Evolutionary conservation across 176 grass and related monocot species (phyloP).

Genomic region (Poa annua): DNA sequence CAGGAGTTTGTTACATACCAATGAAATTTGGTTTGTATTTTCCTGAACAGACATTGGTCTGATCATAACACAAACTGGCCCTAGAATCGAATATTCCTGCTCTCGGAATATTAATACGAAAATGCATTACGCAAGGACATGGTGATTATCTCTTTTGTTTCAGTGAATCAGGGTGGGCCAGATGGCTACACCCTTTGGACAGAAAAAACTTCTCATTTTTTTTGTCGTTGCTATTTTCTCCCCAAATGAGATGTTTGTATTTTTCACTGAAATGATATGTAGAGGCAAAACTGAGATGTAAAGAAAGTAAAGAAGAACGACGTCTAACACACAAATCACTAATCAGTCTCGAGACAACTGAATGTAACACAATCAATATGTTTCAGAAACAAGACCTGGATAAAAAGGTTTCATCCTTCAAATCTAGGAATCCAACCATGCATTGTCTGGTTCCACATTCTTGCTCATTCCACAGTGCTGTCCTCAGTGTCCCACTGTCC

Average conservation of each 20-base stretch:
- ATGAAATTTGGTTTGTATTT: neutral
- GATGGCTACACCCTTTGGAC: neutral
- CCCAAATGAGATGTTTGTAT: neutral
- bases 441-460: conserved; percentile 35
- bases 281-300: neutral
- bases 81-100: conserved; percentile 16
- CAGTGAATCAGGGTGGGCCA: neutral
- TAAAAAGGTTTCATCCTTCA: conserved; percentile 21
- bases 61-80: neutral
- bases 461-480: conserved; percentile 32
- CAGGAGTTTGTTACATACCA: neutral
- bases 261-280: neutral
- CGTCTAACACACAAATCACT: neutral
- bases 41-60: neutral
- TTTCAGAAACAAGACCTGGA: conserved; percentile 36
- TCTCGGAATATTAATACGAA: neutral
- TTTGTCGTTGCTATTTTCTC: neutral
- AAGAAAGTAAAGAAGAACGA: neutral
- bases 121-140: neutral
- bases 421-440: conserved; percentile 30
- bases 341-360: neutral
- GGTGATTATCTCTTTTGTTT: conserved; percentile 20
- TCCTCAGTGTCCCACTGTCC: conserved; percentile 35
- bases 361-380: conserved; percentile 44
- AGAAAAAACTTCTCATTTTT: too few relatives aligned